Base-by-base conservation (phyloP, 345 rosid species). In the Eucalyptus camaldulensis region DNA sequence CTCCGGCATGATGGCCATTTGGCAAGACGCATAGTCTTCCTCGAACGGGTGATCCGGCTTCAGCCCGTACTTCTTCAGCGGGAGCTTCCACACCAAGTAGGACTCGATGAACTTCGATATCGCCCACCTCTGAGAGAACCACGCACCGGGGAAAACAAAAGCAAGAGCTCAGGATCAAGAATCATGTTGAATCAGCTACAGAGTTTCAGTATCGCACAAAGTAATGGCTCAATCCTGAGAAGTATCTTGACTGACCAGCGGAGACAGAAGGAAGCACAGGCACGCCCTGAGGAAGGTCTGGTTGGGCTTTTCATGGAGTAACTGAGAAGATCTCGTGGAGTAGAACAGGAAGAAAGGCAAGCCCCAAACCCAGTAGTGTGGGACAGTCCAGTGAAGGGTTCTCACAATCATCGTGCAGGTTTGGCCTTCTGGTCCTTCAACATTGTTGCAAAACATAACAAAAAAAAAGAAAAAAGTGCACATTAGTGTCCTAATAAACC, bases 291-390 rank as follows among this genome's bases (percentile, higher is more conserved):
- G 76, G 47, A 90, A 88, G 90, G 92, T 90, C n/a, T 92, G 93
- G 87, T 93, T 92, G 21, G 97, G 96, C 87, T 90, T 93, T 90
- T 89, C 89, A 81, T 95, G 94, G 87, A 95, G 90, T 88, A 95
- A 92, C 50, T 95, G 97, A 81, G 97, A 92, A 65, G 89, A 92
- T 86, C 97, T 93, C 33, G 96, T 95, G 85, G 97, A 95, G 89
- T 92, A 95, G 88, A 95, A 95, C 89, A 95, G 60, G 96, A 90
- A 94, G 92, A 95, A 95, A 25, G 97, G 96, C 90, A 95, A 90
- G 8, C 97, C 97, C 96, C 96, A 95, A 25, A 95, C 90, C 92
- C 92, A 50, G 85, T 95, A 95, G 14, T 91, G 89, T 21, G 96
- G 96, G 83, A 95, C 92, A 4, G 95, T 94, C 96, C 96, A 95